Percentiles rank a stretch among this genome's conserved stretches.
Evolutionary conservation across 2,329 filamentous ascomycete genomes (phyloP).

Genomic region (Ophiostoma novo-ulmi): DNA sequence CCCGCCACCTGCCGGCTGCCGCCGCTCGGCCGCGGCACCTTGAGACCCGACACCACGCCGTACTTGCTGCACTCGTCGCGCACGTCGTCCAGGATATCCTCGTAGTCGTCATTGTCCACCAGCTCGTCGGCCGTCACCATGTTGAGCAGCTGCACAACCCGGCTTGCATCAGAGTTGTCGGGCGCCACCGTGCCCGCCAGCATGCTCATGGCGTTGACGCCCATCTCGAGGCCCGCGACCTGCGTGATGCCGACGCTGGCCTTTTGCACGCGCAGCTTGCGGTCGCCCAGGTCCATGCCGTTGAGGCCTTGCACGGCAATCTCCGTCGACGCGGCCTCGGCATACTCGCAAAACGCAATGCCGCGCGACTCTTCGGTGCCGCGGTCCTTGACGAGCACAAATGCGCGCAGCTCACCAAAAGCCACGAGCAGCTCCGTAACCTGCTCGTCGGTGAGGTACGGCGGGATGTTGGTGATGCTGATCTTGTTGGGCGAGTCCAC

Average conservation of each 20-base stretch:
- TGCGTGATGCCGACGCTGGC: conserved; percentile 95
- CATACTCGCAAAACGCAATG: conserved; percentile 94
- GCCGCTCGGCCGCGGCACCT: conserved; percentile 81
- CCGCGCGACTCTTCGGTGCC: conserved; percentile 86
- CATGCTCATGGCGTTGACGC: conserved; percentile 96
- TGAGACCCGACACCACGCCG: conserved; percentile 78
- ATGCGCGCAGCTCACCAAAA: conserved; percentile 90
- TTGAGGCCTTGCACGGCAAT: conserved; percentile 88
- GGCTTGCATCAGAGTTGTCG: conserved; percentile 67
- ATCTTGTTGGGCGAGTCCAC: conserved; percentile 94
- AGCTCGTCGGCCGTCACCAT: conserved; percentile 98
- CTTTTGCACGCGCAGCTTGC: conserved; percentile 75
- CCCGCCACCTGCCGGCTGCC: conserved; percentile 79
- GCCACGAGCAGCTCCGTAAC: conserved; percentile 83
- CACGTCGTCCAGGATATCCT: conserved; percentile 96
- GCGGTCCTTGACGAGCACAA: conserved; percentile 81
- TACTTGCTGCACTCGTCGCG: conserved; percentile 90
- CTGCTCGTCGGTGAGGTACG: conserved; percentile 84
- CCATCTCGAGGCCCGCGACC: conserved; percentile 85
- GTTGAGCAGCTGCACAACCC: conserved; percentile 88
- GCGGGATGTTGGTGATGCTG: conserved; percentile 81
- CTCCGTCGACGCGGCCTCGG: conserved; percentile 68
- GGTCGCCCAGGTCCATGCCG: conserved; percentile 86
- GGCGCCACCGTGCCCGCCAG: conserved; percentile 82
- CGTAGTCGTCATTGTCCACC: conserved; percentile 85